Evolutionary conservation across 2,329 filamentous ascomycete species (phyloP).

Genomic region (Rhynchosporium agropyri): DNA sequence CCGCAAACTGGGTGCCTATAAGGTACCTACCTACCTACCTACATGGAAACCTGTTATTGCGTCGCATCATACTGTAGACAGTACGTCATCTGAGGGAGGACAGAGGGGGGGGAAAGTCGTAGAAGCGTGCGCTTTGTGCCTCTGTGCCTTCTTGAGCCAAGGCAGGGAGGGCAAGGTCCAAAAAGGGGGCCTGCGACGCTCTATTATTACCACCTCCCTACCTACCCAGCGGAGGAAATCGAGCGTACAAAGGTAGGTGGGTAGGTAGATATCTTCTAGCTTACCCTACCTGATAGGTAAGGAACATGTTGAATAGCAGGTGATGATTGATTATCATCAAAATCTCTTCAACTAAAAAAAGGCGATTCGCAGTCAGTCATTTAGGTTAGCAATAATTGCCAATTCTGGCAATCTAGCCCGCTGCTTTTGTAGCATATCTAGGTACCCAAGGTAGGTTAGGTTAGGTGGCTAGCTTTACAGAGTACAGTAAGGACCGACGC

Average conservation of each 20-base stretch:
- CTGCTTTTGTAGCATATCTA: conserved; percentile 5
- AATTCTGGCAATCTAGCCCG: conserved; percentile 3
- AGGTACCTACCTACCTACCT: too few relatives aligned
- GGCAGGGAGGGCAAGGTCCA: background rate
- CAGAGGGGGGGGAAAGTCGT: background rate
- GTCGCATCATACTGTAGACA: background rate
- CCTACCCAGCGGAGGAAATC: background rate
- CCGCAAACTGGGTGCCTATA: too few relatives aligned
- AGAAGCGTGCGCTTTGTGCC: background rate
- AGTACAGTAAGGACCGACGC: too few relatives aligned
- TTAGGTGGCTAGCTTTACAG: too few relatives aligned
- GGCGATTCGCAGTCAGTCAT: background rate
- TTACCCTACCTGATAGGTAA: background rate
- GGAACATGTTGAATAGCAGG: background rate
- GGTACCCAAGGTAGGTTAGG: too few relatives aligned
- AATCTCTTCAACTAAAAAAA: too few relatives aligned
- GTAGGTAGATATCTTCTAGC: background rate
- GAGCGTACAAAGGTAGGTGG: conserved; percentile 13
- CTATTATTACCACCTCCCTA: too few relatives aligned
- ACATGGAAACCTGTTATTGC: too few relatives aligned
- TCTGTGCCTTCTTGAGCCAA: background rate
- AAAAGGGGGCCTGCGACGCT: background rate
- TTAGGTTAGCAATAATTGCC: conserved; percentile 8
- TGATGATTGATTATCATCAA: background rate
- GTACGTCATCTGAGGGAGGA: background rate